Percentiles rank a stretch among this genome's conserved stretches.
Conservation (phyloP, 306 rosid species). For the Fragaria iinumae region DNA sequence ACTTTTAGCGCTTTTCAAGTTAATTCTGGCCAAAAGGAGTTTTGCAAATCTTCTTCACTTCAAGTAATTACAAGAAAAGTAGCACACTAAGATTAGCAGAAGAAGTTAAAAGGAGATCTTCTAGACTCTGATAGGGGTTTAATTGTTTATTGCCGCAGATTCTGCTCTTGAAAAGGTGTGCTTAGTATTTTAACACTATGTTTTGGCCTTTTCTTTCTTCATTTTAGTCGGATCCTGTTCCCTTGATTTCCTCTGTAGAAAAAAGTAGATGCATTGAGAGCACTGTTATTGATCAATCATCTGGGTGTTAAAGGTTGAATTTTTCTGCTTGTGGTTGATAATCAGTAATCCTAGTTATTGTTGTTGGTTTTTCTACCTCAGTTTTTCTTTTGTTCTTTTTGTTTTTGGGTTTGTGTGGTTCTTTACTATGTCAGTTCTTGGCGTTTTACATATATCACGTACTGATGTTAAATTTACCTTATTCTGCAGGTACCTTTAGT, state of each 20-base stretch:
- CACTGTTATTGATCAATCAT: background rate
- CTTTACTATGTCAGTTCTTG: no score
- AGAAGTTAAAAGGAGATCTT: conserved; percentile 14
- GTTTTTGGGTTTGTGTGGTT: background rate
- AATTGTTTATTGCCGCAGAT: background rate
- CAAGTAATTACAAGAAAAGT: background rate
- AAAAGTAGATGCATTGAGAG: background rate
- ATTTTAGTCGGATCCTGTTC: conserved; percentile 2
- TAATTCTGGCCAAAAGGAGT: background rate
- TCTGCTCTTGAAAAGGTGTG: conserved; percentile 1
- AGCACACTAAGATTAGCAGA: background rate
- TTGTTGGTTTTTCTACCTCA: background rate
- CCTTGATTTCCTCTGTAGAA: background rate
- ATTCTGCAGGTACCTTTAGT: conserved; percentile 30
- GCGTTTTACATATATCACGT: conserved; percentile 3
- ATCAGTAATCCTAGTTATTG: background rate
- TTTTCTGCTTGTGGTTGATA: background rate
- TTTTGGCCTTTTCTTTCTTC: background rate
- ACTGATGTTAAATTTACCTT: conserved; percentile 6
- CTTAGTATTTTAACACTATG: background rate
- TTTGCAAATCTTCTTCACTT: background rate
- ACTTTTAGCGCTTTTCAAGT: conserved; percentile 17
- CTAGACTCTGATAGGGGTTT: background rate
- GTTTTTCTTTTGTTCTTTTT: background rate
- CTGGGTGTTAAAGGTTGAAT: background rate